Percentiles rank a stretch among this genome's conserved stretches.
phyloP scores from a whole-genome alignment of 75 land plant species.

The Sequoia sempervirens region DNA sequence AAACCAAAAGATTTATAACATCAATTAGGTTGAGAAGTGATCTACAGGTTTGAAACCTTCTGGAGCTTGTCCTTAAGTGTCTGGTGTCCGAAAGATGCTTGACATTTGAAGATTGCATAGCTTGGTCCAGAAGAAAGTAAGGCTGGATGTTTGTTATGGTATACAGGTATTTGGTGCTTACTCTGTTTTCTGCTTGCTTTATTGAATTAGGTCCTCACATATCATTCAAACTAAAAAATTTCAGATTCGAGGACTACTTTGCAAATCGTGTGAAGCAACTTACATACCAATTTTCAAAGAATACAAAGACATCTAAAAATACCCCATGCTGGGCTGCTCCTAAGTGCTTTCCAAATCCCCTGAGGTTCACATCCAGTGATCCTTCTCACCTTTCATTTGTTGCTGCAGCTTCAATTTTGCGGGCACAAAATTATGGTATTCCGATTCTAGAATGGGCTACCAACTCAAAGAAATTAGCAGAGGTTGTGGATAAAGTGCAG shows the following conservation, averaged over 20 bases:
- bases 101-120: conserved; percentile 70
- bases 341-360: conserved; percentile 67
- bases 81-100: conserved; percentile 64
- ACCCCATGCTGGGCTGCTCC: conserved; percentile 60
- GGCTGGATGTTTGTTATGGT: neutral
- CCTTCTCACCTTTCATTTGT: no score
- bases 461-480: no score
- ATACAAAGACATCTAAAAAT: conserved; percentile 62
- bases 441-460: conserved; percentile 68
- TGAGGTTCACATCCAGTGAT: conserved; percentile 55
- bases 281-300: conserved; percentile 86
- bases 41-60: no score
- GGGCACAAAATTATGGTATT: conserved; percentile 74
- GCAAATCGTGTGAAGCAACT: no score
- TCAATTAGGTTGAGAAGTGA: conserved; percentile 43
- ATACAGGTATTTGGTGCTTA: neutral
- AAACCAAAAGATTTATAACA: conserved; percentile 57
- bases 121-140: no score
- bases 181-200: neutral
- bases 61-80: conserved; percentile 67
- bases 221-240: no score
- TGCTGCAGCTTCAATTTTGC: no score
- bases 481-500: no score
- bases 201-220: no score
- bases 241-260: no score